These are phyloP conservation scores for Solanum bulbocastanum DNA, from an alignment of 257 asterid genomes.

Conservation along the genomic window DNA sequence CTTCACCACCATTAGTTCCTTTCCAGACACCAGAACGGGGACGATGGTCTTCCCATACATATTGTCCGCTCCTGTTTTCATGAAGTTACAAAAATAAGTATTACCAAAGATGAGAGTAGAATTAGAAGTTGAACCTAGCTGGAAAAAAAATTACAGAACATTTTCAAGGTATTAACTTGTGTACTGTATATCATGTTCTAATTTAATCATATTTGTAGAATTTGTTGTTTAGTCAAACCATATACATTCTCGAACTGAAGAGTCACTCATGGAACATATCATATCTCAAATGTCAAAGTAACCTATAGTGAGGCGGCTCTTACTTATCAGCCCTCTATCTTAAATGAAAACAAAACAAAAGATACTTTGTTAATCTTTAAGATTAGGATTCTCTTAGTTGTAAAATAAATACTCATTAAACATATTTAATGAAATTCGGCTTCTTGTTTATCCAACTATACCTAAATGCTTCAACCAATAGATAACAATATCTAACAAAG, in stretches of 20 bases:
- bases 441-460: not conserved
- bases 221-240: not conserved
- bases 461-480: not conserved
- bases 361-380: not conserved
- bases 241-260: not conserved
- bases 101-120: not conserved
- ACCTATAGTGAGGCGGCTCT: not conserved
- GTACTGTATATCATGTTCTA: not conserved
- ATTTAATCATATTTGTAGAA: not conserved
- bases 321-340: not conserved
- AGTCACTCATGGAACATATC: not conserved
- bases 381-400: not conserved
- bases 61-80: constrained; percentile 62
- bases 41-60: constrained; percentile 95
- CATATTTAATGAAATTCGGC: not conserved
- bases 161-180: not conserved
- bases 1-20: constrained; percentile 94
- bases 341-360: not conserved
- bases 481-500: not conserved
- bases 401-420: not conserved
- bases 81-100: not conserved
- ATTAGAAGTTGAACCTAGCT: not conserved
- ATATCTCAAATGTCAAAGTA: not conserved
- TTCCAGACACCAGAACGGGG: constrained; percentile 87
- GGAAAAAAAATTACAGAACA: not conserved